Percentiles rank a stretch among this genome's conserved stretches.
phyloP scores from a whole-genome alignment of 192 early-diverging fungal genomes.

The Coemansia sp. region DNA sequence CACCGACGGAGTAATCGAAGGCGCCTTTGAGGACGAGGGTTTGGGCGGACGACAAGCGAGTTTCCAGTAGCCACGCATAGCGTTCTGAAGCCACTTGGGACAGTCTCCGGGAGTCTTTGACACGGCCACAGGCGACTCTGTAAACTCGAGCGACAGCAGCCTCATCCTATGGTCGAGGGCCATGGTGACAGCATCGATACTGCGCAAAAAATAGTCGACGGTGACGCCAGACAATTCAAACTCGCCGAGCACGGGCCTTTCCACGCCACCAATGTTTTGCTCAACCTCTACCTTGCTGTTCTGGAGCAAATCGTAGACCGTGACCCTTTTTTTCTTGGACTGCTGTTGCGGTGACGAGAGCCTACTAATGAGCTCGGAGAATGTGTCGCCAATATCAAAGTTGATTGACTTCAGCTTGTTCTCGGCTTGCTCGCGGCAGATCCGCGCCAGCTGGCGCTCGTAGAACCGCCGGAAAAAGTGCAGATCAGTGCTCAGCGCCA shows the following conservation, averaged over 20 bases:
- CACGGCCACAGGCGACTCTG: slow-evolving; percentile 30
- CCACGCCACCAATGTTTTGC: slow-evolving; percentile 11
- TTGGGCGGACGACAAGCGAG: slow-evolving; percentile 34
- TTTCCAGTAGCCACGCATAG: slow-evolving; percentile 55
- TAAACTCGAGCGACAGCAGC: slow-evolving; percentile 30
- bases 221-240: slow-evolving; percentile 38
- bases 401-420: slow-evolving; percentile 48
- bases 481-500: slow-evolving; percentile 37
- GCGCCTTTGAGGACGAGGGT: not conserved
- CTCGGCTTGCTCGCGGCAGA: slow-evolving; percentile 54
- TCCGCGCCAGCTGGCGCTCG: slow-evolving; percentile 47
- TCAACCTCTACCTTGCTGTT: slow-evolving; percentile 49
- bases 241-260: slow-evolving; percentile 16
- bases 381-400: slow-evolving; percentile 53
- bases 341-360: slow-evolving; percentile 20
- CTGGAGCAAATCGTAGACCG: slow-evolving; percentile 42
- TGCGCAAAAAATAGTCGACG: slow-evolving; percentile 41
- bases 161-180: slow-evolving; percentile 48
- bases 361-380: slow-evolving; percentile 36
- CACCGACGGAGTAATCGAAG: not conserved
- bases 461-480: slow-evolving; percentile 40
- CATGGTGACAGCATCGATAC: slow-evolving; percentile 51
- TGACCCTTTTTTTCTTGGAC: slow-evolving; percentile 30
- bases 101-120: slow-evolving; percentile 15
- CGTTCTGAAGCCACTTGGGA: slow-evolving; percentile 53